phyloP scores from a whole-genome alignment of 352 stramenopile genomes.

The Phytophthora ramorum region DNA sequence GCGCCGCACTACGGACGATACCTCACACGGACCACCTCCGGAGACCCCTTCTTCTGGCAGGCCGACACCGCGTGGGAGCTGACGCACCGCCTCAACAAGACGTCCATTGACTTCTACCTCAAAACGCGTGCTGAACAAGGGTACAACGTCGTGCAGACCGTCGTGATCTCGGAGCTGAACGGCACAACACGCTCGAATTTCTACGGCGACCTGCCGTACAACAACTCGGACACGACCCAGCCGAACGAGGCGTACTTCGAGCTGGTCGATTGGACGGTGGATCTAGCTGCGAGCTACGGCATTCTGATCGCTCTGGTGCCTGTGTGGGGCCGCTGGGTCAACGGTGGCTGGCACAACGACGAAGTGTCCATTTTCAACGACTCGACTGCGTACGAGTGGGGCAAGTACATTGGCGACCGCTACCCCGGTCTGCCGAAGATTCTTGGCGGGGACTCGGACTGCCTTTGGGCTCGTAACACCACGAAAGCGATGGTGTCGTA shows the following conservation, averaged over 20 bases:
- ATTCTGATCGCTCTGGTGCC: conserved; percentile 30
- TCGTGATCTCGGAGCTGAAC: conserved; percentile 32
- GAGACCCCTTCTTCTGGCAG: conserved; percentile 32
- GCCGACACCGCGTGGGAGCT: conserved; percentile 37
- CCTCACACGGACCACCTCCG: conserved; percentile 21
- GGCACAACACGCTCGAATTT: conserved; percentile 37
- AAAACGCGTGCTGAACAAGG: conserved; percentile 33
- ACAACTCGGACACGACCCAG: conserved; percentile 29
- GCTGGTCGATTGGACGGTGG: conserved; percentile 29
- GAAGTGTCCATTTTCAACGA: conserved; percentile 27
- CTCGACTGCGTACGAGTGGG: conserved; percentile 28
- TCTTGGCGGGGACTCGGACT: conserved; percentile 29
- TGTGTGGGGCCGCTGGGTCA: conserved; percentile 31
- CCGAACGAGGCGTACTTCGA: conserved; percentile 40
- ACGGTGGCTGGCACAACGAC: conserved; percentile 24
- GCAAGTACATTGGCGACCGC: conserved; percentile 26
- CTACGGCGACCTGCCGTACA: conserved; percentile 36
- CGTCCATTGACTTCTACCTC: conserved; percentile 39
- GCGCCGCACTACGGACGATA: conserved; percentile 21
- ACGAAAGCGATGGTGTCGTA: conserved; percentile 1
- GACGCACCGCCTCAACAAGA: conserved; percentile 35
- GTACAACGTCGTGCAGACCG: conserved; percentile 37
- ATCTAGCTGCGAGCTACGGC: conserved; percentile 30
- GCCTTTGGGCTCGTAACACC: conserved; percentile 33
- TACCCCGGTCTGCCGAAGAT: conserved; percentile 35